Percentiles rank a stretch among this genome's conserved stretches.
These are phyloP conservation scores for Thymus quinquecostatus DNA, from an alignment of 257 asterid genomes.

Conservation along the genomic window DNA sequence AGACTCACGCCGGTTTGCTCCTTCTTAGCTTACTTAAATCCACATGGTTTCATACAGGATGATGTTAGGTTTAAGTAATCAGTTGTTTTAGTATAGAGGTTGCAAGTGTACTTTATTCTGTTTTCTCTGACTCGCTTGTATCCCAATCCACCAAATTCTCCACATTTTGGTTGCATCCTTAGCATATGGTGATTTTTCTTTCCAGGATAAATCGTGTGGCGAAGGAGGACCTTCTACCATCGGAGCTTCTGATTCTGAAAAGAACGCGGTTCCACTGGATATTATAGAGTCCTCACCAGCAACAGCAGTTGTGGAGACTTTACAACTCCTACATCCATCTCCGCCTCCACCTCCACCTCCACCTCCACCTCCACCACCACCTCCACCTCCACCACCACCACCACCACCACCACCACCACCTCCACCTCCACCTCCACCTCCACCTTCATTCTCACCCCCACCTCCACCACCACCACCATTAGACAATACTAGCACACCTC, in stretches of 20 bases:
- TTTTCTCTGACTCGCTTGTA: too few species aligned
- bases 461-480: background rate
- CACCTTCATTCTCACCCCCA: too few species aligned
- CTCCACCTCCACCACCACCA: background rate
- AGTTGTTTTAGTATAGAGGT: background rate
- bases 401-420: background rate
- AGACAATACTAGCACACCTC: background rate
- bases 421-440: background rate
- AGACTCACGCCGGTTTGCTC: background rate
- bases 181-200: constrained; percentile 10
- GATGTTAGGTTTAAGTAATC: background rate
- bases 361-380: background rate
- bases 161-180: background rate
- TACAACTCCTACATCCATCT: background rate
- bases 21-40: background rate
- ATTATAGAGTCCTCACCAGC: background rate
- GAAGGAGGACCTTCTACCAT: constrained; percentile 1
- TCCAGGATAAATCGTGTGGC: constrained; percentile 21
- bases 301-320: background rate
- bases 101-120: too few species aligned
- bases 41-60: background rate
- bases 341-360: background rate
- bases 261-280: constrained; percentile 1
- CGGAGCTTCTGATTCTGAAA: constrained; percentile 17
- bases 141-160: too few species aligned